A percentile compares a stretch with the other conserved stretches of the same genome.
phyloP scores from a whole-genome alignment of 305 asterid species.

The Fraxinus dipetala region DNA sequence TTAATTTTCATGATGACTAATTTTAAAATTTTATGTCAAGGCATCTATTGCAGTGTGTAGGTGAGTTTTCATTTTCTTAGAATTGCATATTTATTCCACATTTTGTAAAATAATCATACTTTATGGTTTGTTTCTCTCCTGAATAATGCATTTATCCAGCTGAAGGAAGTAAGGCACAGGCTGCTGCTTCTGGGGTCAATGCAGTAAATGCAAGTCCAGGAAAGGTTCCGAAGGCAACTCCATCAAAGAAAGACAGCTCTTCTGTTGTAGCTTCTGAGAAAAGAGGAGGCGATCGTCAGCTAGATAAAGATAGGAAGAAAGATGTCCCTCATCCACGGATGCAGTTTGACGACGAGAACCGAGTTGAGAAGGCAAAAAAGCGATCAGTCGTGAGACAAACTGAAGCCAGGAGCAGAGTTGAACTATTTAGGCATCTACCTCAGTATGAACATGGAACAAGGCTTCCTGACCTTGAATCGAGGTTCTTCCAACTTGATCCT shows the following conservation, averaged over 20 bases:
- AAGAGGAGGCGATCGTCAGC: constrained; percentile 55
- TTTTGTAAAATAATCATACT: constrained; percentile 15
- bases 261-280: constrained; percentile 61
- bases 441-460: constrained; percentile 85
- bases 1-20: neutral
- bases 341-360: constrained; percentile 85
- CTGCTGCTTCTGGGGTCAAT: constrained; percentile 45
- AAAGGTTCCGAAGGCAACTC: constrained; percentile 50
- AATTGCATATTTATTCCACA: neutral
- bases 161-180: constrained; percentile 56
- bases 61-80: neutral
- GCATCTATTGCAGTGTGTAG: constrained; percentile 4
- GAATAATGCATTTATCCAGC: constrained; percentile 37
- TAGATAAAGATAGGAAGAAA: constrained; percentile 83
- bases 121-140: neutral
- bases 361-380: constrained; percentile 88
- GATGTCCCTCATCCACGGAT: constrained; percentile 84
- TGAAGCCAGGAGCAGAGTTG: constrained; percentile 77
- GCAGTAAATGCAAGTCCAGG: constrained; percentile 43
- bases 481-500: constrained; percentile 65
- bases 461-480: constrained; percentile 66
- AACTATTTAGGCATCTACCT: constrained; percentile 84
- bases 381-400: constrained; percentile 77
- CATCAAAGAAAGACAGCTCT: constrained; percentile 61
- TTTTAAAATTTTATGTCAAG: constrained; percentile 1